These are phyloP conservation scores for Funneliformis caledonium DNA, from an alignment of 371 early-diverging fungal genomes.

Conservation along the genomic window DNA sequence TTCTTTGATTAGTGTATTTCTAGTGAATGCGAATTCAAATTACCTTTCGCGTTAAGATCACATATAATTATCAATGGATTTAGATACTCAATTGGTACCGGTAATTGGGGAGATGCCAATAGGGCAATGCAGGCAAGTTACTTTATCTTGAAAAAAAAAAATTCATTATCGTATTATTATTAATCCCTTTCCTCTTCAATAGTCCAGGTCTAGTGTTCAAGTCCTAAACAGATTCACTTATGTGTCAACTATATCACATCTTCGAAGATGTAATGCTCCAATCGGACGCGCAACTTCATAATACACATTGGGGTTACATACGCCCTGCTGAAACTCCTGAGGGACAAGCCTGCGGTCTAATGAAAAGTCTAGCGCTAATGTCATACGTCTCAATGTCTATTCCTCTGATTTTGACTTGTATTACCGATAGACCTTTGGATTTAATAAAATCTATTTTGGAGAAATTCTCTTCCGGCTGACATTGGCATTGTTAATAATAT, in stretches of 20 bases:
- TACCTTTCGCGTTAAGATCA: slow-evolving; percentile 67
- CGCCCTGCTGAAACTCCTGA: slow-evolving; percentile 95
- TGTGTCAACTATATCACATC: slow-evolving; percentile 82
- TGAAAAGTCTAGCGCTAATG: slow-evolving; percentile 91
- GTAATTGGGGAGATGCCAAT: slow-evolving; percentile 90
- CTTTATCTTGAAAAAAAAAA: not conserved
- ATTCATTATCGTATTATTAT: not conserved
- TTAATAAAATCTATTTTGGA: slow-evolving; percentile 61
- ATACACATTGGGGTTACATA: slow-evolving; percentile 89
- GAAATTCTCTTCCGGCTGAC: slow-evolving; percentile 63
- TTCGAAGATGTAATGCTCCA: slow-evolving; percentile 87
- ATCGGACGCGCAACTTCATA: slow-evolving; percentile 90
- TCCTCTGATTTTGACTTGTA: slow-evolving; percentile 69
- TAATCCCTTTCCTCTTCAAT: not conserved
- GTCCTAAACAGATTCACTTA: slow-evolving; percentile 92
- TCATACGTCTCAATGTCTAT: slow-evolving; percentile 80
- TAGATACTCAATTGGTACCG: slow-evolving; percentile 84
- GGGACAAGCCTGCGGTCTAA: slow-evolving; percentile 92
- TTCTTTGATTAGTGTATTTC: not conserved
- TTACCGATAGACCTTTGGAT: slow-evolving; percentile 66
- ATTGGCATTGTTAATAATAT: slow-evolving; percentile 77
- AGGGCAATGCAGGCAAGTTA: slow-evolving; percentile 63
- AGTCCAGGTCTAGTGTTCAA: slow-evolving; percentile 83
- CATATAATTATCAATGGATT: slow-evolving; percentile 78
- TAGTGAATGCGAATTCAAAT: slow-evolving; percentile 60